Percentiles rank a stretch among this genome's conserved stretches.
Conservation (phyloP, 345 rosid species). For the Ricinus communis region DNA sequence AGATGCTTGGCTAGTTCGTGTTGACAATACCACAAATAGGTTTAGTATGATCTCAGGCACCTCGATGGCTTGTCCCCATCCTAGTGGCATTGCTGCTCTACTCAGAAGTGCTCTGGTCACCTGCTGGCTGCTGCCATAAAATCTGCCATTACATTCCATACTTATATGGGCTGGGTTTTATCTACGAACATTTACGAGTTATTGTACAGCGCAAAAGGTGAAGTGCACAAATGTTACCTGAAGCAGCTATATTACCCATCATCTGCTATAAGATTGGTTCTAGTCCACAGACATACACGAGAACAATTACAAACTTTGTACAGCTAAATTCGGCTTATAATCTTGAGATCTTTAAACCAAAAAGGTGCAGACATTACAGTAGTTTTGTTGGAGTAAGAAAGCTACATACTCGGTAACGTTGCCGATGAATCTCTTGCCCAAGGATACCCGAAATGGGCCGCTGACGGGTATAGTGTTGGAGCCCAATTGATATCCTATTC, state of each 20-base stretch:
- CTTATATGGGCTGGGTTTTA: constrained; percentile 14
- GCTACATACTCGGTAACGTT: constrained; percentile 24
- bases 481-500: constrained; percentile 7
- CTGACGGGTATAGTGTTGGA: constrained; percentile 6
- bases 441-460: constrained; percentile 19
- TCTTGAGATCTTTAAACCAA: constrained; percentile 1
- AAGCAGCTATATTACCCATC: constrained; percentile 27
- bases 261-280: constrained; percentile 13
- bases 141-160: constrained; percentile 42
- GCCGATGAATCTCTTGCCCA: neutral
- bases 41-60: constrained; percentile 46
- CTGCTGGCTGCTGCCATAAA: constrained; percentile 58
- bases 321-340: no score
- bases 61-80: constrained; percentile 63
- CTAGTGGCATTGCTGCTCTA: constrained; percentile 56
- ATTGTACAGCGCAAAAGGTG: constrained; percentile 1
- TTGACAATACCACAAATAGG: no score
- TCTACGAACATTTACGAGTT: neutral
- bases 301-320: constrained; percentile 21
- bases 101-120: constrained; percentile 57
- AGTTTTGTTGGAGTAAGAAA: neutral
- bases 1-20: constrained; percentile 11
- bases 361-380: constrained; percentile 2
- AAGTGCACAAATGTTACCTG: constrained; percentile 5
- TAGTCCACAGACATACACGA: constrained; percentile 17